These are phyloP conservation scores for Lentinus tigrinus DNA, from an alignment of 768 basidiomycete species.

Conservation along the genomic window DNA sequence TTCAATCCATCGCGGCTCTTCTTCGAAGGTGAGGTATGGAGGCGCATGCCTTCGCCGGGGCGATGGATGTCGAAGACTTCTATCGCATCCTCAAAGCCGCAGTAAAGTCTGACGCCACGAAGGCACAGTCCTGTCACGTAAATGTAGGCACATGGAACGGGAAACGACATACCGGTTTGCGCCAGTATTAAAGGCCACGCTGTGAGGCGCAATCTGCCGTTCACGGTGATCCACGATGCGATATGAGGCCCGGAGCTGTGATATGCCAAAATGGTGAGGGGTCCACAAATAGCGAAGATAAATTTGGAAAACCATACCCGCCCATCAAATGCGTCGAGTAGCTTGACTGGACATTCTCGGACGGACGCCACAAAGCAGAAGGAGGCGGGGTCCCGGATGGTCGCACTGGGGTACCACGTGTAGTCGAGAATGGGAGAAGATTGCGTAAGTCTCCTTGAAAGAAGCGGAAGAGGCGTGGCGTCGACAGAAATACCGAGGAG, in stretches of 20 bases:
- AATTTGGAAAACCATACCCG: conserved; percentile 47
- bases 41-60: conserved; percentile 72
- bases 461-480: background rate
- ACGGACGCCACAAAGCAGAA: conserved; percentile 87
- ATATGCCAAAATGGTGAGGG: background rate
- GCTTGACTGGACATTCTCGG: conserved; percentile 80
- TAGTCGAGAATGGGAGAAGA: conserved; percentile 76
- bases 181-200: conserved; percentile 71
- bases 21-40: conserved; percentile 69
- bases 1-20: conserved; percentile 86
- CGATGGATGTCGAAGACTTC: conserved; percentile 77
- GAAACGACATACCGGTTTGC: conserved; percentile 58
- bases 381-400: conserved; percentile 50
- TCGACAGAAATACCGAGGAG: conserved; percentile 4
- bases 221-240: conserved; percentile 93
- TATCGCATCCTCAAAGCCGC: conserved; percentile 83
- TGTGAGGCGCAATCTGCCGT: conserved; percentile 83
- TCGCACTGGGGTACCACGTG: conserved; percentile 83
- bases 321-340: conserved; percentile 78
- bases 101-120: conserved; percentile 61
- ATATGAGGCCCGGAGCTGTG: conserved; percentile 87
- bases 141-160: background rate
- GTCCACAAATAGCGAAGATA: background rate
- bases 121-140: conserved; percentile 7
- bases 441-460: conserved; percentile 40